Evolutionary conservation across 208 protist genomes (phyloP).

Genomic region (Leishmania aethiopica): DNA sequence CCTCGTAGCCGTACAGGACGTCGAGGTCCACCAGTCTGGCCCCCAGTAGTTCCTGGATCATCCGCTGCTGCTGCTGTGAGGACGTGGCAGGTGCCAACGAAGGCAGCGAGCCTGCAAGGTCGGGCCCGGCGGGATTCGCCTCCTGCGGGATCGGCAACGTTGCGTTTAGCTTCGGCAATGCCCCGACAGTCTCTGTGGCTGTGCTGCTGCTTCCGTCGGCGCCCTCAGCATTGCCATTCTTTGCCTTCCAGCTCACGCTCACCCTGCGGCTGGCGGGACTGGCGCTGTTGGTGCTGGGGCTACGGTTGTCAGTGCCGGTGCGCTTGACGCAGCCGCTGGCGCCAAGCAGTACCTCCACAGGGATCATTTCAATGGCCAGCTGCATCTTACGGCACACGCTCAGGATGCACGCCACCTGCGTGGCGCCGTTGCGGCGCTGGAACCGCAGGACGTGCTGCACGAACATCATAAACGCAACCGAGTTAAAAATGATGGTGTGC

Average conservation of each 20-base stretch:
- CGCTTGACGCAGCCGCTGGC: background rate
- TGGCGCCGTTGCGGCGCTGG: constrained; percentile 24
- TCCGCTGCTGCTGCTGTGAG: background rate
- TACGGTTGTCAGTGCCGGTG: background rate
- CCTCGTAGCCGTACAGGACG: constrained; percentile 26
- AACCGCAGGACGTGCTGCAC: constrained; percentile 52
- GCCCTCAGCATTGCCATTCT: background rate
- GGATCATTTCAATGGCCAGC: constrained; percentile 43
- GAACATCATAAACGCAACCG: constrained; percentile 66
- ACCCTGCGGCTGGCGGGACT: constrained; percentile 5
- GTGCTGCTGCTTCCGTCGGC: background rate
- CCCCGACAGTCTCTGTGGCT: background rate
- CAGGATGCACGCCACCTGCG: constrained; percentile 41
- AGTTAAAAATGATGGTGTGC: constrained; percentile 54
- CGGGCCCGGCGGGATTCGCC: background rate
- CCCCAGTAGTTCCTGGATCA: constrained; percentile 13
- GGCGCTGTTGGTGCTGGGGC: background rate
- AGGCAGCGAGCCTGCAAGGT: background rate
- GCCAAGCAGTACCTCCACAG: constrained; percentile 17
- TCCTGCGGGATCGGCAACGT: background rate
- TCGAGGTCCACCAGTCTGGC: constrained; percentile 28
- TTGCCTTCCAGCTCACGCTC: background rate
- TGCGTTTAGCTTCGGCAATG: background rate
- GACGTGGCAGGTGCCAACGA: background rate
- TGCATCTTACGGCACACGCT: constrained; percentile 44